These are phyloP conservation scores for Henningerozyma blattae DNA, from an alignment of 805 yeast genomes.

Conservation along the genomic window DNA sequence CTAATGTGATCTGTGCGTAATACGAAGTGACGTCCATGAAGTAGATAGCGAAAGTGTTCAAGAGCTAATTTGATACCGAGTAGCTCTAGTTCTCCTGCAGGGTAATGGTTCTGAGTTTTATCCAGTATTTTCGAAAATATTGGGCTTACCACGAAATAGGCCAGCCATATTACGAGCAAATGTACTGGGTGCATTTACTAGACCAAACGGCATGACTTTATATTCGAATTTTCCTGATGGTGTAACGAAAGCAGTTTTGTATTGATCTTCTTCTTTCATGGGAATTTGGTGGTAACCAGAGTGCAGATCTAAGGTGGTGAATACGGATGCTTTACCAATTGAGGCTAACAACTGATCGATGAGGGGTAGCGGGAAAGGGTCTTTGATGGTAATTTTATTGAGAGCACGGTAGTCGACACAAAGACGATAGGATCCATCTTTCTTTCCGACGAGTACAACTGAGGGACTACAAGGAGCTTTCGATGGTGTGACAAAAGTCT, in stretches of 20 bases:
- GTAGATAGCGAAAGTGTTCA: constrained; percentile 5
- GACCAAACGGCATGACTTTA: constrained; percentile 12
- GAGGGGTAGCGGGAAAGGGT: constrained; percentile 5
- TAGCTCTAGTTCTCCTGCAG: constrained; percentile 9
- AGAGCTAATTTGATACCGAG: constrained; percentile 7
- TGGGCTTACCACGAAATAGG: constrained; percentile 5
- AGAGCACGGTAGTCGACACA: constrained; percentile 6
- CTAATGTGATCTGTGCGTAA: constrained; percentile 7
- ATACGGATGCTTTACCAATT: constrained; percentile 1
- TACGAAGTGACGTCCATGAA: constrained; percentile 5
- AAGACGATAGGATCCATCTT: constrained; percentile 6
- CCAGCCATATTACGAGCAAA: constrained; percentile 12
- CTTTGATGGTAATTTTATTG: constrained; percentile 5
- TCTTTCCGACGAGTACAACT: constrained; percentile 7
- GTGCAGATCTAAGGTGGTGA: constrained; percentile 6
- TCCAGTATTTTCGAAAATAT: too few species aligned
- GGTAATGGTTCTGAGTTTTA: constrained; percentile 5
- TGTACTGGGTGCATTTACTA: constrained; percentile 9
- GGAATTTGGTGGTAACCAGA: constrained; percentile 8
- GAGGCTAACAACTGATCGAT: constrained; percentile 3
- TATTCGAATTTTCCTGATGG: constrained; percentile 8
- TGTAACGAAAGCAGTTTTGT: constrained; percentile 7
- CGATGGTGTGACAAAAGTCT: constrained; percentile 4
- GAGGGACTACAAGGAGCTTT: constrained; percentile 9
- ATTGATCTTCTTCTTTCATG: constrained; percentile 2